Evolutionary conservation across 768 basidiomycete genomes (phyloP), one percentile per base, ranked within the genome.

Genomic region (Auricularia auricula-judae): DNA sequence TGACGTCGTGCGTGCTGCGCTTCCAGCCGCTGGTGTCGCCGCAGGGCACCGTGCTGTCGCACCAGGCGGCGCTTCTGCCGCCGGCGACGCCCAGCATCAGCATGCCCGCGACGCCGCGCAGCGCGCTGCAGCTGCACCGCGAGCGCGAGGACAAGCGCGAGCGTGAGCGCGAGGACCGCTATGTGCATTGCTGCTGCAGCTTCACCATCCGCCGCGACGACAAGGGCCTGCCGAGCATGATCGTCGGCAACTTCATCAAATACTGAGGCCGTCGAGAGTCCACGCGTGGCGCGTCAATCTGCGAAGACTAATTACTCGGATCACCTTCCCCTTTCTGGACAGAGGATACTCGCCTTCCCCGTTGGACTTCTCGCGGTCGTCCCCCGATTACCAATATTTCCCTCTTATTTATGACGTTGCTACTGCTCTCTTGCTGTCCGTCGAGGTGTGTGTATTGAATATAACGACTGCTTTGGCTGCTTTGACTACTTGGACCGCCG

Each of bases 101-200:
- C 34, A 5, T 59, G 56, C 56, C 56, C 8, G 56, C 56, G 21
- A 59, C 56, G 56, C 56, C 56, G 56, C 56, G 34, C 34, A 59
- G 56, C 56, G 56, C 53, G 53, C 34, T 62, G 23, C 12, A 18
- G 33, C 47, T 47, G 58, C 29, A 14, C 11, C 23, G 56, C 39
- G 44, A n/a, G 18, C 23, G 56, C 39, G 44, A n/a, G 18, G 44
- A 35, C 29, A 60, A 65, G 36, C 43, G 70, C 23, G 70, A 75
- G 51, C 67, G 71, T 59, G 69, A 69, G 62, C 79, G 76, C 58
- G 89, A 91, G 72, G 88, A 91, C 68, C 85, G 84, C 3, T 86
- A 87, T 68, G 84, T 93, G 69, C 91, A 86, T 70, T 93, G 90
- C 72, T 93, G 91, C 70, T 92, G 93, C 74, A 91, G 88, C n/a